Percentiles rank a stretch among this genome's conserved stretches.
These are phyloP conservation scores for Arbutus unedo DNA, from an alignment of 148 eudicot genomes.

Conservation along the genomic window DNA sequence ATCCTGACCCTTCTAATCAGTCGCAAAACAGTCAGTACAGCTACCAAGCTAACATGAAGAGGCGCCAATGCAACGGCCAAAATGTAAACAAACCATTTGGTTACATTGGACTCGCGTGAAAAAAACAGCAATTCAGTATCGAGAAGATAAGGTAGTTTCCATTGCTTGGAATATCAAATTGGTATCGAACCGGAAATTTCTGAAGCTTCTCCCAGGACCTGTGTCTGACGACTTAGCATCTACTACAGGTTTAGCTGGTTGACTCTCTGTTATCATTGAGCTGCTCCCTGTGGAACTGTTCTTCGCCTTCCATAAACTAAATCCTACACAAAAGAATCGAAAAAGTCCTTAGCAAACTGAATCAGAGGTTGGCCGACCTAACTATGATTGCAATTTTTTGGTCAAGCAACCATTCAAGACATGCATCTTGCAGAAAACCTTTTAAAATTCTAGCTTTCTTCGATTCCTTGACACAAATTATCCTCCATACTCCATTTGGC, in stretches of 20 bases:
- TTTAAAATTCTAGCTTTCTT: not conserved
- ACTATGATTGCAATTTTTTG: not conserved
- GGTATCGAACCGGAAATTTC: constrained; percentile 66
- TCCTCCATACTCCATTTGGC: not conserved
- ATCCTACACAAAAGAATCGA: constrained; percentile 31
- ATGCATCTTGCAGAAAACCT: not conserved
- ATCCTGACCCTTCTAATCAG: not conserved
- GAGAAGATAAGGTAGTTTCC: constrained; percentile 48
- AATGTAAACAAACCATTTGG: constrained; percentile 17
- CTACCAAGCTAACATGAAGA: constrained; percentile 2
- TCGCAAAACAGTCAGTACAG: not conserved
- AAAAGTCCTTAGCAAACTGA: not conserved
- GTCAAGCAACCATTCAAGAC: not conserved
- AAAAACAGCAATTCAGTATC: constrained; percentile 1
- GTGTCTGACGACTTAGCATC: constrained; percentile 34
- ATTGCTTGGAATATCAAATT: constrained; percentile 51
- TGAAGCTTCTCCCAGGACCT: constrained; percentile 63
- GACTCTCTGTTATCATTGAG: constrained; percentile 47
- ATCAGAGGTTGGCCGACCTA: not conserved
- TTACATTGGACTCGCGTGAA: constrained; percentile 1
- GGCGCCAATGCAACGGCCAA: not conserved
- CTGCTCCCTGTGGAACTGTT: constrained; percentile 64
- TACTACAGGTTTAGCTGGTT: constrained; percentile 37
- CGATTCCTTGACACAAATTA: not conserved
- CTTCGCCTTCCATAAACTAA: constrained; percentile 81